Percentiles rank a stretch among this genome's conserved stretches.
Conservation (phyloP, 495 filamentous ascomycete species). For the Podospora australis region DNA sequence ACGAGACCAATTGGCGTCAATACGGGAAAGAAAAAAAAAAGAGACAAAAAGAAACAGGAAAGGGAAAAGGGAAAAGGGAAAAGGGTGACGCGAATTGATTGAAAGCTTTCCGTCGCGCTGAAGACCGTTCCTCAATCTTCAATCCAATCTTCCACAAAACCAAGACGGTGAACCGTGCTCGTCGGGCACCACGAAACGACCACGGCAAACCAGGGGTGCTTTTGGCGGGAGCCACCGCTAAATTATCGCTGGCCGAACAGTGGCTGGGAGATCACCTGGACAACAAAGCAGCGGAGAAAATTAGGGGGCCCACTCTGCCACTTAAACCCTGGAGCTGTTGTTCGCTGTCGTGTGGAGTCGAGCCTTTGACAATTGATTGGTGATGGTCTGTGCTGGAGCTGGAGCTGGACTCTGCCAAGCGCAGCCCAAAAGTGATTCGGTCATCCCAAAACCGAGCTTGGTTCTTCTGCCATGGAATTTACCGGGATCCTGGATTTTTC, state of each 20-base stretch:
- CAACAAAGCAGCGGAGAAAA: no score
- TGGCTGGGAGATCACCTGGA: slow-evolving; percentile 3
- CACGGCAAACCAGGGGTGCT: not conserved
- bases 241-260: no score
- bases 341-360: not conserved
- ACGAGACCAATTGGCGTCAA: not conserved
- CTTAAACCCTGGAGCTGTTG: not conserved
- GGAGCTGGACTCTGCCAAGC: not conserved
- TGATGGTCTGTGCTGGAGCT: not conserved
- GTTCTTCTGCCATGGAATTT: slow-evolving; percentile 10
- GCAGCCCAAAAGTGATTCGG: not conserved
- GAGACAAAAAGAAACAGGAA: not conserved
- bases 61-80: not conserved
- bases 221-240: not conserved
- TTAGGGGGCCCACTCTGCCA: not conserved
- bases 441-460: not conserved
- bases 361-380: not conserved
- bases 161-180: not conserved
- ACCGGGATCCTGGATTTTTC: slow-evolving; percentile 9
- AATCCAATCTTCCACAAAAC: slow-evolving; percentile 4
- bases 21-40: no score
- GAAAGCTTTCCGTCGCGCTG: not conserved
- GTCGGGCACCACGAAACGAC: no score
- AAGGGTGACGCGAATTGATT: not conserved
- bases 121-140: no score